Base-by-base conservation (phyloP, 2,329 filamentous ascomycete species). In the Fusarium tricinctum region DNA sequence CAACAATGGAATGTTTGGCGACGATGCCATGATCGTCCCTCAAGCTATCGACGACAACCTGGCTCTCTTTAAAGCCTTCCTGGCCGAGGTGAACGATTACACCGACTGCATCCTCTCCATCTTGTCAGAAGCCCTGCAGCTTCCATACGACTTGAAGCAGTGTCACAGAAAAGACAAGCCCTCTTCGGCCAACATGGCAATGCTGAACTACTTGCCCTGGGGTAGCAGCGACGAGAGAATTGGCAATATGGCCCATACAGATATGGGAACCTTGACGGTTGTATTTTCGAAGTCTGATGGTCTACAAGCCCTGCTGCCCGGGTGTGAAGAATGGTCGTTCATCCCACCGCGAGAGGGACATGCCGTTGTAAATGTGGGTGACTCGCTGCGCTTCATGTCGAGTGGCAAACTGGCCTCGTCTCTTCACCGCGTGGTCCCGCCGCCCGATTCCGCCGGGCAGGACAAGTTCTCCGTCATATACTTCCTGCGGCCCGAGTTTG, bases 381-480 rank as follows among this genome's bases (percentile, higher is more conserved):
- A 53, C n/a, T 53, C 50, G 2, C 9, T 53, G 2, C 28, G 50
- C 6, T 53, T 53, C 20, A 14, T 53, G 20, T 43, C 50, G 13
- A 23, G 10, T 32, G 50, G 50, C 10, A 20, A 3, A 6, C n/a
- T 71, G 14, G 58, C 59, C 8, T 71, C 69, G 0, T 63, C 58
- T n/a, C 50, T 71, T 3, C 69, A 71, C 32, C 67, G 67, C 5
- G 66, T 71, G 19, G 63, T 71, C 8, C 69, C 69, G 15, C 69
- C 62, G 6, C 59, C 59, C 9, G 64, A 70, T 33, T 50, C 58
- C 8, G 30, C 40, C 6, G 65, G 62, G 6, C 56, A 66, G 14
- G 65, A 72, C 30, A 69, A 69, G 23, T 70, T 64, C 30, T 70
- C 69, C 6, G 61, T 72, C 8, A 63, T 69, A 1, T 72, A 72